Conservation (phyloP, 805 yeast species). For the Candida mattraensis region DNA sequence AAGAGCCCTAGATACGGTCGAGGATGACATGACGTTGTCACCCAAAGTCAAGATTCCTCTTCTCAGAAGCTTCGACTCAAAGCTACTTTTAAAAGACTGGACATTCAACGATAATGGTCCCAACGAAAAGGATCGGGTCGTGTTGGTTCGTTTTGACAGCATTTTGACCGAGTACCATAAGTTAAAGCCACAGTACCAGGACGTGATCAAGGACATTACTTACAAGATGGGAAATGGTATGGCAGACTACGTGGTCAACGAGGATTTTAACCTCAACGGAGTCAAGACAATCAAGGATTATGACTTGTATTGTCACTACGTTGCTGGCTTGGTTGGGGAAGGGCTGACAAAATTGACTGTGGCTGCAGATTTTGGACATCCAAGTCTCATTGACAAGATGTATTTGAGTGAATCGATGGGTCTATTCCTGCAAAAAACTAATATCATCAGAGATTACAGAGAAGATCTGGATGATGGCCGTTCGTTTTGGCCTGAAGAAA, state of each 20-base stretch:
- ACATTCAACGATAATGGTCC: constrained; percentile 73
- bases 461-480: constrained; percentile 92
- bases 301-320: constrained; percentile 92
- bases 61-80: constrained; percentile 64
- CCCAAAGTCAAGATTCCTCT: constrained; percentile 71
- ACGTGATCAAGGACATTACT: constrained; percentile 74
- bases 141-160: constrained; percentile 73
- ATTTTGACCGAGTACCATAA: constrained; percentile 70
- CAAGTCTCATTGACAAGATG: constrained; percentile 51
- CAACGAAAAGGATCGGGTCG: constrained; percentile 77
- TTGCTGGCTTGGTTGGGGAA: constrained; percentile 97
- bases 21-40: constrained; percentile 90
- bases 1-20: constrained; percentile 92
- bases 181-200: constrained; percentile 74
- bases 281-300: constrained; percentile 77
- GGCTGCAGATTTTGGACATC: constrained; percentile 67
- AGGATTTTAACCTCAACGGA: constrained; percentile 76
- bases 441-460: constrained; percentile 90
- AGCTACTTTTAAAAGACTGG: constrained; percentile 70
- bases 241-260: constrained; percentile 88
- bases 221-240: constrained; percentile 93
- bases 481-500: constrained; percentile 93
- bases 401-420: constrained; percentile 85
- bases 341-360: constrained; percentile 85
- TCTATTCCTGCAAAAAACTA: constrained; percentile 89